Conservation (phyloP, 1,284 basidiomycete genomes). For the Afroboletus lepidellus region DNA sequence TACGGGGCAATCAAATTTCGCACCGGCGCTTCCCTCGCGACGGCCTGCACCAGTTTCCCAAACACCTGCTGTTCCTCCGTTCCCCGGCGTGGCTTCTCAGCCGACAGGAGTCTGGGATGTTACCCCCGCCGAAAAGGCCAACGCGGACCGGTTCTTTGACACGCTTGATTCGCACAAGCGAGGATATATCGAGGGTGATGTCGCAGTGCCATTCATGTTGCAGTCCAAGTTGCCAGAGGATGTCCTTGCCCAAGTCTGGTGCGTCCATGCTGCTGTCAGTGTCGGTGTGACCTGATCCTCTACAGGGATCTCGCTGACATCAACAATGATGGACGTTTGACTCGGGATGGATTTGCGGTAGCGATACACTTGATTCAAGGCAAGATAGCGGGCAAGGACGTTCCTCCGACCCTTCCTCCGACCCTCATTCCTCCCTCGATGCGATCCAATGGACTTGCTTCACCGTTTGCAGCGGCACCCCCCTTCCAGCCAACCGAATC, state of each 20-base stretch:
- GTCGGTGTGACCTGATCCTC: slow-evolving; percentile 11
- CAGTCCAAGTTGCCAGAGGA: slow-evolving; percentile 87
- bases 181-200: slow-evolving; percentile 89
- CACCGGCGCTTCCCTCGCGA: slow-evolving; percentile 25
- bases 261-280: slow-evolving; percentile 28
- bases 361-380: slow-evolving; percentile 94
- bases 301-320: slow-evolving; percentile 92
- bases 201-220: slow-evolving; percentile 95
- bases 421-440: slow-evolving; percentile 82
- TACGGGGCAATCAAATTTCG: slow-evolving; percentile 49
- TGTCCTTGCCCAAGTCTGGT: slow-evolving; percentile 91
- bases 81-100: slow-evolving; percentile 31
- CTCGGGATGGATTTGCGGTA: slow-evolving; percentile 92
- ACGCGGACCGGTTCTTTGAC: slow-evolving; percentile 82
- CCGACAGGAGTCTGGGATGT: slow-evolving; percentile 72
- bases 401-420: slow-evolving; percentile 72
- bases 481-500: slow-evolving; percentile 39
- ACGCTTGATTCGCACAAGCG: slow-evolving; percentile 73
- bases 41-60: slow-evolving; percentile 19
- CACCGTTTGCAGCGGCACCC: slow-evolving; percentile 36
- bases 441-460: slow-evolving; percentile 41
- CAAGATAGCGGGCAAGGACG: slow-evolving; percentile 80
- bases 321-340: slow-evolving; percentile 84
- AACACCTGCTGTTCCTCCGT: slow-evolving; percentile 21
- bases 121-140: slow-evolving; percentile 77